These are phyloP conservation scores for Syzygium malaccense DNA, from an alignment of 441 rosid species.

Conservation along the genomic window DNA sequence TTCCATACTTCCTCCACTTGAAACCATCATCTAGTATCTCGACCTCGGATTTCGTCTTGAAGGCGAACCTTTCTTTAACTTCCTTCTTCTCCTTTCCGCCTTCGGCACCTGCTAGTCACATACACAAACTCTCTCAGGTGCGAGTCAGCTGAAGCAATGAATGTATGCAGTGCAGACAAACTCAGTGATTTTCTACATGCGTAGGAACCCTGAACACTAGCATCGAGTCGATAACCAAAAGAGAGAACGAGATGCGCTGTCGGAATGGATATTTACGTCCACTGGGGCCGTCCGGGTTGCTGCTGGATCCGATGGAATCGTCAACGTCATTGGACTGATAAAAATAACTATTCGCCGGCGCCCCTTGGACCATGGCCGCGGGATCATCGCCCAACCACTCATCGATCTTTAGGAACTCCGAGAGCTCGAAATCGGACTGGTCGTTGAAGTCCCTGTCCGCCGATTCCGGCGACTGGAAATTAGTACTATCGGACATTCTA, in stretches of 20 bases:
- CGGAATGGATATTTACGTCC: conserved; percentile 20
- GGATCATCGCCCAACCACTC: conserved; percentile 46
- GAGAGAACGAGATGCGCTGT: neutral
- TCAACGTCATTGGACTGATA: conserved; percentile 26
- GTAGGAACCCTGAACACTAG: neutral
- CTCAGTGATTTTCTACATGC: neutral
- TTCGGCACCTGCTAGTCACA: conserved; percentile 18
- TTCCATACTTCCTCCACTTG: conserved; percentile 96
- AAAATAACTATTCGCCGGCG: conserved; percentile 14
- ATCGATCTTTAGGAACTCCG: conserved; percentile 31
- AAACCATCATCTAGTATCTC: conserved; percentile 86
- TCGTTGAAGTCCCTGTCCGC: conserved; percentile 19
- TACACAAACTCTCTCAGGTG: neutral
- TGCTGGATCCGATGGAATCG: conserved; percentile 21
- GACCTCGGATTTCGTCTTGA: conserved; percentile 68
- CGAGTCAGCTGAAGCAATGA: neutral
- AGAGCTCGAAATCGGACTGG: conserved; percentile 32
- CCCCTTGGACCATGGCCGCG: conserved; percentile 18
- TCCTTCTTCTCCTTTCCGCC: conserved; percentile 25
- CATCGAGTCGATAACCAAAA: neutral
- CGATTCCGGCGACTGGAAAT: conserved; percentile 7
- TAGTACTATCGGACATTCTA: conserved; percentile 10
- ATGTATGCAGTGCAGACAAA: neutral
- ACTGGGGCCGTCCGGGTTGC: conserved; percentile 18
- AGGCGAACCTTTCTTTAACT: conserved; percentile 59